Conservation (phyloP, 495 filamentous ascomycete genomes). For the Trichoderma erinaceum region DNA sequence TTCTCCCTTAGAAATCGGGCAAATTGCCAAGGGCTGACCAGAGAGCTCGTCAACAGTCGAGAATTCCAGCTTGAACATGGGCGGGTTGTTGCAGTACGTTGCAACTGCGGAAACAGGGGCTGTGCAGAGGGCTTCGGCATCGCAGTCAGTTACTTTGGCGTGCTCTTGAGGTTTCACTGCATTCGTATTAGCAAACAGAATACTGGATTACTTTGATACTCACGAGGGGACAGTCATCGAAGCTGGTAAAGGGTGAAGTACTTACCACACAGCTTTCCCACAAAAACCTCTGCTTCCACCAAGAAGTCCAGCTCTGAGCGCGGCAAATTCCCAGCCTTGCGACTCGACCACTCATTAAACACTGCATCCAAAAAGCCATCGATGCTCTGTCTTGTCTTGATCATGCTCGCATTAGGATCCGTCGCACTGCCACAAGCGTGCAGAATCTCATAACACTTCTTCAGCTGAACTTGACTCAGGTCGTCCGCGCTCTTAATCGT, state of each 20-base stretch:
- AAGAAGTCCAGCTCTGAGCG: neutral
- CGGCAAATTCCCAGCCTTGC: neutral
- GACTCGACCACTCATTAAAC: slow-evolving; percentile 12
- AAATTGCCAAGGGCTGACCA: neutral
- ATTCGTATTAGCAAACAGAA: neutral
- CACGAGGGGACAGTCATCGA: neutral
- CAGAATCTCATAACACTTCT: slow-evolving; percentile 11
- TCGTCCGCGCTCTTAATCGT: slow-evolving; percentile 7
- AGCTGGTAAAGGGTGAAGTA: neutral
- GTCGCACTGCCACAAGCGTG: slow-evolving; percentile 15
- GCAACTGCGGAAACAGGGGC: neutral
- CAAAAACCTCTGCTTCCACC: slow-evolving; percentile 8
- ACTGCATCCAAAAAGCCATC: slow-evolving; percentile 12
- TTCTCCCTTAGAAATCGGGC: neutral
- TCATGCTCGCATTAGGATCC: slow-evolving; percentile 6
- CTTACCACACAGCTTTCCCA: slow-evolving; percentile 10
- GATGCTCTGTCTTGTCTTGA: slow-evolving; percentile 15
- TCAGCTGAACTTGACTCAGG: neutral
- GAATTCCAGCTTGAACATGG: slow-evolving; percentile 4
- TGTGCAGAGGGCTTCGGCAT: neutral
- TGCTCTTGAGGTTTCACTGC: slow-evolving; percentile 3
- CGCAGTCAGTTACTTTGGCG: neutral
- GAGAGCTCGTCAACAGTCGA: neutral
- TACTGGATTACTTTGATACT: neutral
- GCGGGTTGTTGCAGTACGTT: neutral